phyloP scores from a whole-genome alignment of 345 rosid genomes.

The Boechera stricta region DNA sequence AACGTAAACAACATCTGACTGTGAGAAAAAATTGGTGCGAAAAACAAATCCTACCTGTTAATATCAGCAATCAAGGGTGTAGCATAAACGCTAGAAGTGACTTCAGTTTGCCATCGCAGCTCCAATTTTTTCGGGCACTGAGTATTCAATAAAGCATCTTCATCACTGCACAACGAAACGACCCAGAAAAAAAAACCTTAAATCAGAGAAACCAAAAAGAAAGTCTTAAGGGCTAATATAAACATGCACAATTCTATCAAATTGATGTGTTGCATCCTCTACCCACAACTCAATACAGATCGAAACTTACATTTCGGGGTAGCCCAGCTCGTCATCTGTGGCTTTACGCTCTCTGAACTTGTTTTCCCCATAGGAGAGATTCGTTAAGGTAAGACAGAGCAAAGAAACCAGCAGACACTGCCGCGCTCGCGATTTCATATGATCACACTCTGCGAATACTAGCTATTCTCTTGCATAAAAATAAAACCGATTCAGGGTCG shows the following conservation, averaged over 20 bases:
- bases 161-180: constrained; percentile 60
- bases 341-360: constrained; percentile 86
- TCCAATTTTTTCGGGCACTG: constrained; percentile 90
- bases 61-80: constrained; percentile 95
- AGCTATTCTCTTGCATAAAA: not conserved
- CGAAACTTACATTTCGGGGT: constrained; percentile 70
- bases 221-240: not conserved
- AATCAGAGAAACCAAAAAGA: constrained; percentile 6
- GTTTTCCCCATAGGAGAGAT: constrained; percentile 54
- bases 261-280: constrained; percentile 1
- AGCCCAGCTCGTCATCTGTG: constrained; percentile 77
- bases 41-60: constrained; percentile 57
- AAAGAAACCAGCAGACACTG: constrained; percentile 52
- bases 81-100: constrained; percentile 94
- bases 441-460: constrained; percentile 45
- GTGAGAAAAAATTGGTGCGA: not conserved
- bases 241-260: constrained; percentile 9
- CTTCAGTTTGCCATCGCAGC: constrained; percentile 99
- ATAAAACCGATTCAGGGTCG: not conserved
- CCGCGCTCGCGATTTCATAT: constrained; percentile 56
- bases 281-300: constrained; percentile 4
- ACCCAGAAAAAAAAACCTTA: not conserved
- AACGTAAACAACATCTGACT: not conserved
- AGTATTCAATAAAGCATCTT: constrained; percentile 86
- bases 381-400: constrained; percentile 39